Evolutionary conservation across 106 monocot species (phyloP).

Genomic region (Dactylorhiza incarnata): DNA sequence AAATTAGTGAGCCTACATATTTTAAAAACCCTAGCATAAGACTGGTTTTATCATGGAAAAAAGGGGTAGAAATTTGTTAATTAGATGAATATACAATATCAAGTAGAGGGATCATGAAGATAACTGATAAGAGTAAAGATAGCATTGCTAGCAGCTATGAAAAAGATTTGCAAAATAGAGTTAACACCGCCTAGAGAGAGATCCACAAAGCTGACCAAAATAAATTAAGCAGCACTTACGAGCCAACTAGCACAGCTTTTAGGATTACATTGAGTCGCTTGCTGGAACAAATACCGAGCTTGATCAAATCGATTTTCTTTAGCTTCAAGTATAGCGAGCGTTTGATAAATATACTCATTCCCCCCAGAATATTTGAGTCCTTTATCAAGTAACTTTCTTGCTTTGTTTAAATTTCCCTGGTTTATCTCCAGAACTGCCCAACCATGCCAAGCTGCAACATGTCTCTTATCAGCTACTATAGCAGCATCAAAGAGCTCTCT

Average conservation of each 20-base stretch:
- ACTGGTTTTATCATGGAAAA: background rate
- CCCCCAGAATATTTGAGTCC: conserved; percentile 78
- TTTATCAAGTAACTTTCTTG: conserved; percentile 84
- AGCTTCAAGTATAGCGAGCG: conserved; percentile 89
- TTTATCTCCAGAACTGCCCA: conserved; percentile 96
- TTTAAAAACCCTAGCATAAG: background rate
- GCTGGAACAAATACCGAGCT: conserved; percentile 77
- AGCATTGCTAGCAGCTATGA: background rate
- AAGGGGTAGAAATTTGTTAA: background rate
- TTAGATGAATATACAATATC: background rate
- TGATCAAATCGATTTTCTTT: conserved; percentile 69
- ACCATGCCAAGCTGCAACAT: conserved; percentile 97
- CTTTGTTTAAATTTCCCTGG: conserved; percentile 82
- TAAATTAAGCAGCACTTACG: conserved; percentile 40
- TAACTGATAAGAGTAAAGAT: background rate
- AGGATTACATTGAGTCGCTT: conserved; percentile 75
- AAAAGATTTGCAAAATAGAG: background rate
- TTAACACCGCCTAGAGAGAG: background rate
- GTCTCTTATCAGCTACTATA: conserved; percentile 90
- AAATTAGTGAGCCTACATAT: background rate
- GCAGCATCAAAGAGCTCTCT: conserved; percentile 98
- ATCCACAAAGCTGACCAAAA: background rate
- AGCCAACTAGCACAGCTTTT: conserved; percentile 99
- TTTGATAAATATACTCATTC: conserved; percentile 98
- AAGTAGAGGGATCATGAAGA: background rate